phyloP scores from a whole-genome alignment of 2,329 filamentous ascomycete genomes.

The Orbilia brochopaga region DNA sequence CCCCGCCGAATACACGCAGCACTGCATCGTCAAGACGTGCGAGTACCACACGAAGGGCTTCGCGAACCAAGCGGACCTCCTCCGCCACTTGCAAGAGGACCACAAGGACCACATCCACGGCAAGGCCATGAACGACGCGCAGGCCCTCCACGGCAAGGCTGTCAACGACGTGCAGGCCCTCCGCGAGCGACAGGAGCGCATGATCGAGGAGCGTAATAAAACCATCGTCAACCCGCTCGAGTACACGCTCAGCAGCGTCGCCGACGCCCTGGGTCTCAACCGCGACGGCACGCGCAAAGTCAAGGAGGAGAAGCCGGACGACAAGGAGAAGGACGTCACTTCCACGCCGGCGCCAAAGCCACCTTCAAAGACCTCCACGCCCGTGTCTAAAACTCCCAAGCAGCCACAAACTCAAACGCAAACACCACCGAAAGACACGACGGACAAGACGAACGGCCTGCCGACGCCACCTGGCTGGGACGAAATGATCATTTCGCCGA shows the following conservation, averaged over 20 bases:
- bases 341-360: conserved; percentile 34
- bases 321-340: conserved; percentile 44
- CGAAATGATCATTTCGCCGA: conserved; percentile 34
- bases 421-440: conserved; percentile 10
- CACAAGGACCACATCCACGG: conserved; percentile 28
- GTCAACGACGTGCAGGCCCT: conserved; percentile 12
- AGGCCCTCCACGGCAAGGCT: conserved; percentile 8
- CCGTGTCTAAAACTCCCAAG: background rate
- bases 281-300: conserved; percentile 39
- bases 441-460: conserved; percentile 5
- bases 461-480: conserved; percentile 38
- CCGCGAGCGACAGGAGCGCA: conserved; percentile 22
- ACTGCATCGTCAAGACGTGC: conserved; percentile 43
- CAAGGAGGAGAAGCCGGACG: conserved; percentile 35
- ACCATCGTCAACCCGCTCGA: conserved; percentile 45
- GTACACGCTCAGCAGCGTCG: conserved; percentile 40
- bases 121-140: conserved; percentile 7
- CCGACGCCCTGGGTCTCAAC: conserved; percentile 33
- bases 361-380: conserved; percentile 27
- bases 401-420: background rate
- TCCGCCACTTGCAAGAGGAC: conserved; percentile 39
- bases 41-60: conserved; percentile 39
- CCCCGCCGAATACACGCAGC: conserved; percentile 27
- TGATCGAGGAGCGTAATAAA: conserved; percentile 39
- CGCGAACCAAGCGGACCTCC: conserved; percentile 26